phyloP scores from a whole-genome alignment of 108 stramenopile species.

The Stephanodiscus triporus region DNA sequence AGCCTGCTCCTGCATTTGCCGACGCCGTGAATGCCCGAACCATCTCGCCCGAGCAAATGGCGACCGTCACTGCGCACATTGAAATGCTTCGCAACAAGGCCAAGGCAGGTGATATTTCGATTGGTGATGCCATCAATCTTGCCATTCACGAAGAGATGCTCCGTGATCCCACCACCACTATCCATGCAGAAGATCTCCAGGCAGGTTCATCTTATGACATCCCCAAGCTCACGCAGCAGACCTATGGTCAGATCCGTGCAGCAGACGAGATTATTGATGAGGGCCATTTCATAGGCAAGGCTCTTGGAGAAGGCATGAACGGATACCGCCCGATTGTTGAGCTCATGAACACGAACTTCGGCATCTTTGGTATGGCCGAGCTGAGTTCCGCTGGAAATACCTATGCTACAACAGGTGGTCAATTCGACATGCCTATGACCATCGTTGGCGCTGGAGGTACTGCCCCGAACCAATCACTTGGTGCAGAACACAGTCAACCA shows the following conservation, averaged over 20 bases:
- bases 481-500: conserved; percentile 98
- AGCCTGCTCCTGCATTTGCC: conserved; percentile 77
- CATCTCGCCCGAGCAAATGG: conserved; percentile 78
- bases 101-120: conserved; percentile 89
- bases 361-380: conserved; percentile 99
- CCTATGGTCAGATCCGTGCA: conserved; percentile 93
- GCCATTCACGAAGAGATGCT: conserved; percentile 99
- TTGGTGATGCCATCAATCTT: conserved; percentile 98
- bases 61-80: conserved; percentile 78
- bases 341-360: conserved; percentile 99
- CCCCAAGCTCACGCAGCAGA: conserved; percentile 98
- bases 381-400: conserved; percentile 97
- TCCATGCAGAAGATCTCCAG: conserved; percentile 98
- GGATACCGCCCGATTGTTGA: conserved; percentile 98
- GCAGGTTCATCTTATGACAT: conserved; percentile 98
- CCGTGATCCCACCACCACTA: conserved; percentile 97
- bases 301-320: conserved; percentile 97
- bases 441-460: conserved; percentile 99
- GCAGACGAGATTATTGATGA: conserved; percentile 99
- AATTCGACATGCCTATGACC: conserved; percentile 99
- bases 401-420: conserved; percentile 97
- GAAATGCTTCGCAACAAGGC: conserved; percentile 79
- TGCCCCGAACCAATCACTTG: conserved; percentile 97
- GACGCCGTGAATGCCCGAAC: conserved; percentile 88
- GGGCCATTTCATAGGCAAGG: conserved; percentile 99